Evolutionary conservation across 495 filamentous ascomycete species (phyloP).

Genomic region (Chaetomium cochliodes): DNA sequence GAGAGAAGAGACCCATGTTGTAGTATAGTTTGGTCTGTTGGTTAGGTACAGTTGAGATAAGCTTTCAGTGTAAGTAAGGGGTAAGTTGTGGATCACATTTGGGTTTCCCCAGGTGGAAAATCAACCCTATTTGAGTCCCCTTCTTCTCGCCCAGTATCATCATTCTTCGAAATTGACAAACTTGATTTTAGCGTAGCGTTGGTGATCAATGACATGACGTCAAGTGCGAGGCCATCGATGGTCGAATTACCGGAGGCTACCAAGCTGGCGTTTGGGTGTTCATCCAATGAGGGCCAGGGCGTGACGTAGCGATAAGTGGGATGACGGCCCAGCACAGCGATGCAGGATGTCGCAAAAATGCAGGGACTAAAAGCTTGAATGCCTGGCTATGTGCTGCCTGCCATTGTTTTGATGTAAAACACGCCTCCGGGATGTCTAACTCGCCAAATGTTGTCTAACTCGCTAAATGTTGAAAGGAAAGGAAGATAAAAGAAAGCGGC

Average conservation of each 20-base stretch:
- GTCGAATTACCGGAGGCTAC: constrained; percentile 19
- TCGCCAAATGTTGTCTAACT: too few relatives aligned
- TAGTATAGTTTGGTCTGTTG: background rate
- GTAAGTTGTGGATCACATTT: background rate
- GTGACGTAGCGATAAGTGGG: constrained; percentile 16
- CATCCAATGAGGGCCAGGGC: constrained; percentile 27
- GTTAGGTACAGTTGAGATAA: background rate
- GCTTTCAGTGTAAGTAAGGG: constrained; percentile 1
- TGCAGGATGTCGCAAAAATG: constrained; percentile 25
- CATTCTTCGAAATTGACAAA: constrained; percentile 19
- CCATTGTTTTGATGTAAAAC: too few relatives aligned
- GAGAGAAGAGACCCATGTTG: constrained; percentile 53
- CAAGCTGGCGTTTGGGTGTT: constrained; percentile 2
- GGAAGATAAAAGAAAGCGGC: background rate
- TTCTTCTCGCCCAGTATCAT: constrained; percentile 10
- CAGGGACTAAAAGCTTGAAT: constrained; percentile 10
- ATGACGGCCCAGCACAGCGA: constrained; percentile 4
- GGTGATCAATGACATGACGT: constrained; percentile 37
- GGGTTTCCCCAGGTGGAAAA: background rate
- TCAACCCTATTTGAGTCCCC: constrained; percentile 27
- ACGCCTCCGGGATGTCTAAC: too few relatives aligned
- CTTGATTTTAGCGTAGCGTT: constrained; percentile 27
- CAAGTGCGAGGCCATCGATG: constrained; percentile 23
- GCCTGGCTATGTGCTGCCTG: background rate
- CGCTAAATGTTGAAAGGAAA: too few relatives aligned